A percentile compares a stretch with the other conserved stretches of the same genome.
These are phyloP conservation scores for Symbiodinium natans DNA, from an alignment of 73 alveolate genomes.

Conservation along the genomic window DNA sequence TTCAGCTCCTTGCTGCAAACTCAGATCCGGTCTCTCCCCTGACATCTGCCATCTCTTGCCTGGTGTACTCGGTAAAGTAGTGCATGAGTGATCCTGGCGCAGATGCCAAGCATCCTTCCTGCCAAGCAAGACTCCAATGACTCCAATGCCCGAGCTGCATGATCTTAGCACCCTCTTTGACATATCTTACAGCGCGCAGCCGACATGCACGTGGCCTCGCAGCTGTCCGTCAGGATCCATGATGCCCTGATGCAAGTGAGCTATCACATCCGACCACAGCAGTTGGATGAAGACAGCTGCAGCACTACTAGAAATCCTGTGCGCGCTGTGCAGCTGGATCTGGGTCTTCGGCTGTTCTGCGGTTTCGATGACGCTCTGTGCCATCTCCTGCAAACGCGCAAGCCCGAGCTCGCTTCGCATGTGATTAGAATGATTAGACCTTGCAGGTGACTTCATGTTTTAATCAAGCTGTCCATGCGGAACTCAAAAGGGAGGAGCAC, in stretches of 20 bases:
- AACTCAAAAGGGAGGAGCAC: not conserved
- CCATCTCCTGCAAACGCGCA: not conserved
- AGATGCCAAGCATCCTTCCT: not conserved
- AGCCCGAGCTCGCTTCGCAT: no score
- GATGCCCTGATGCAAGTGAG: not conserved
- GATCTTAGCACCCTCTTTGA: no score
- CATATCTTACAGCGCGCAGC: no score
- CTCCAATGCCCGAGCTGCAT: no score
- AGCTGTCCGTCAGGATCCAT: conserved; percentile 8
- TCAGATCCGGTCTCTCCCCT: not conserved
- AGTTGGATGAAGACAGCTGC: no score
- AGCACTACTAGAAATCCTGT: no score
- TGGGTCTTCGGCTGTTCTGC: not conserved
- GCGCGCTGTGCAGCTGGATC: no score
- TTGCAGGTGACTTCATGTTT: no score
- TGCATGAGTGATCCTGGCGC: not conserved
- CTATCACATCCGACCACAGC: no score
- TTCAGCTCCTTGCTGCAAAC: not conserved
- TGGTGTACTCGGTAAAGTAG: not conserved
- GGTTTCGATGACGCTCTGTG: conserved; percentile 1
- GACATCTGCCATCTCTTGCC: not conserved
- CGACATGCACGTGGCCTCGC: no score
- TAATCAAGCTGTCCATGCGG: conserved; percentile 4
- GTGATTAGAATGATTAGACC: no score
- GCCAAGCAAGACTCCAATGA: not conserved